Evolutionary conservation across 1,139 yeast species (phyloP).

Genomic region (Pichia sp.): DNA sequence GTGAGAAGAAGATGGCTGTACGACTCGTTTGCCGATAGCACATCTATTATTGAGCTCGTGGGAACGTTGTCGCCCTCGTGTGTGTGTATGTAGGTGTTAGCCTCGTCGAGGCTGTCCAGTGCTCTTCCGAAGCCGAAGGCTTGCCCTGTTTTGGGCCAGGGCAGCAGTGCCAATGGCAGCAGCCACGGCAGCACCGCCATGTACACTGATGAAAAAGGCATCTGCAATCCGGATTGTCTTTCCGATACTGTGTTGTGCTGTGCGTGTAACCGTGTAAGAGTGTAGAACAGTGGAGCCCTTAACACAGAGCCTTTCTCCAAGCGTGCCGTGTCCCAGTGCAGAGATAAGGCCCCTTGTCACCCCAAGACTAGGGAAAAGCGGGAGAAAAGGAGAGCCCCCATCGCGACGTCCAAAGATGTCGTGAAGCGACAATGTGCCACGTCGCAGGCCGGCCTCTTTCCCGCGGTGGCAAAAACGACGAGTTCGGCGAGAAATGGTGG

Average conservation of each 20-base stretch:
- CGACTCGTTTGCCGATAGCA: slow-evolving; percentile 68
- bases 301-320: no score
- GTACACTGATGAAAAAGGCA: background rate
- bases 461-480: background rate
- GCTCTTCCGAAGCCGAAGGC: background rate
- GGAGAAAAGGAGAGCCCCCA: no score
- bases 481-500: background rate
- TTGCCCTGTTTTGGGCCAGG: background rate
- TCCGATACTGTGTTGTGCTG: background rate
- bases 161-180: background rate
- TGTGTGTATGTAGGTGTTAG: slow-evolving; percentile 57
- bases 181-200: background rate
- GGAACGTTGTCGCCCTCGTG: slow-evolving; percentile 18
- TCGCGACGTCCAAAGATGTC: no score
- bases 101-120: slow-evolving; percentile 14
- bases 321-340: no score
- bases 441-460: background rate
- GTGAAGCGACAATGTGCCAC: no score
- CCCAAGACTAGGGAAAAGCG: no score
- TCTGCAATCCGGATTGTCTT: background rate
- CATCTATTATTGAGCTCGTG: slow-evolving; percentile 64
- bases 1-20: slow-evolving; percentile 65
- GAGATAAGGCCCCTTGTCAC: no score
- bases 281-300: no score
- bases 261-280: background rate